These are phyloP conservation scores for Alopecurus myosuroides DNA, from an alignment of 176 grass and related monocot species.

Conservation along the genomic window DNA sequence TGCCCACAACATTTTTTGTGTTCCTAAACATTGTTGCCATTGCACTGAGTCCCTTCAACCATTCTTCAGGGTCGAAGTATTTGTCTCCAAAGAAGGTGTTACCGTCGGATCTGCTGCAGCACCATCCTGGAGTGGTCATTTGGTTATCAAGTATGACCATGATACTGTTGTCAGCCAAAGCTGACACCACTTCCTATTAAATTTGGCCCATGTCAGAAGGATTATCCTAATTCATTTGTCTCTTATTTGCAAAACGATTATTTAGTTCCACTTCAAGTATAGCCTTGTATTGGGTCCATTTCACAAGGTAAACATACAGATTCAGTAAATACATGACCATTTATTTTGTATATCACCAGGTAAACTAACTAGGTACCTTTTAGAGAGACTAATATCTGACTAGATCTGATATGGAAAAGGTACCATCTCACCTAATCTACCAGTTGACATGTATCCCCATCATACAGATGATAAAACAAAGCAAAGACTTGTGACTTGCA, in stretches of 20 bases:
- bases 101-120: constrained; percentile 64
- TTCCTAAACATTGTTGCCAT: constrained; percentile 75
- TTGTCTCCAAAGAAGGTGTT: constrained; percentile 91
- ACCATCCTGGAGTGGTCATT: constrained; percentile 86
- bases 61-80: constrained; percentile 86
- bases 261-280: neutral
- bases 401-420: neutral
- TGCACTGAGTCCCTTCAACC: constrained; percentile 61
- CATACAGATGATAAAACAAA: constrained; percentile 15
- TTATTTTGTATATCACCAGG: constrained; percentile 3
- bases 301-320: neutral
- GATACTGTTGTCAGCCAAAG: constrained; percentile 60
- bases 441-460: constrained; percentile 7
- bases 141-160: constrained; percentile 99
- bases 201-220: neutral
- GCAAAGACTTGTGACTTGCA: constrained; percentile 26
- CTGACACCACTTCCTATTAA: constrained; percentile 67
- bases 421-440: constrained; percentile 25
- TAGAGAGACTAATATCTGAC: neutral
- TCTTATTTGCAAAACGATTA: neutral
- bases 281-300: neutral
- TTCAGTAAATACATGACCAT: neutral
- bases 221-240: neutral
- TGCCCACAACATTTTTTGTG: constrained; percentile 71
- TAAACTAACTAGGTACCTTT: neutral